phyloP scores from a whole-genome alignment of 169 alveolate genomes.

The Fabrea salina region DNA sequence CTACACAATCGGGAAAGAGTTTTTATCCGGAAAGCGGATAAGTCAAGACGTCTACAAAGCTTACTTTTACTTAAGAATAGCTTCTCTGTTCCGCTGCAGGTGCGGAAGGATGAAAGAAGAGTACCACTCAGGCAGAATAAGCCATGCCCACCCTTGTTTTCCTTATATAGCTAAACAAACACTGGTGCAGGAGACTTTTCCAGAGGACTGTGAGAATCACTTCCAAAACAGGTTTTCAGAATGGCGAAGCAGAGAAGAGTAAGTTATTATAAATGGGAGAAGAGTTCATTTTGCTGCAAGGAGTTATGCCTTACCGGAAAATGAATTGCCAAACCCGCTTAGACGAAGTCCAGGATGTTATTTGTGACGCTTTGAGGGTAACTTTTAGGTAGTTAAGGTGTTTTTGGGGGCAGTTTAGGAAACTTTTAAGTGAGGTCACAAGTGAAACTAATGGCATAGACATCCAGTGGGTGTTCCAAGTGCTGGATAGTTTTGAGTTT shows the following conservation, averaged over 20 bases:
- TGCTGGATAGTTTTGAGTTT: neutral
- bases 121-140: neutral
- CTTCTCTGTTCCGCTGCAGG: slow-evolving; percentile 16
- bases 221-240: too few species aligned
- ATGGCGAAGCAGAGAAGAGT: too few species aligned
- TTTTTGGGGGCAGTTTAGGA: neutral
- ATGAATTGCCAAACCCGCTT: neutral
- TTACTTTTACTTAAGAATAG: slow-evolving; percentile 22
- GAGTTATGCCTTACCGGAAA: neutral
- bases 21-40: slow-evolving; percentile 4
- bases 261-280: slow-evolving; percentile 16
- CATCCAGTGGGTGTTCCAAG: neutral
- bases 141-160: slow-evolving; percentile 15
- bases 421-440: neutral
- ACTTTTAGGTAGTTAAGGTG: neutral
- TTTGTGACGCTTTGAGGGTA: slow-evolving; percentile 4
- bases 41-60: neutral
- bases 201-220: too few species aligned
- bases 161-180: neutral
- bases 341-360: neutral
- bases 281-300: neutral
- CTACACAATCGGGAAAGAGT: neutral
- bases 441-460: neutral
- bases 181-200: too few species aligned
- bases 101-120: slow-evolving; percentile 9